A percentile compares a stretch with the other conserved stretches of the same genome.
Conservation (phyloP, 2,329 filamentous ascomycete species). For the Penicillium glabrum region DNA sequence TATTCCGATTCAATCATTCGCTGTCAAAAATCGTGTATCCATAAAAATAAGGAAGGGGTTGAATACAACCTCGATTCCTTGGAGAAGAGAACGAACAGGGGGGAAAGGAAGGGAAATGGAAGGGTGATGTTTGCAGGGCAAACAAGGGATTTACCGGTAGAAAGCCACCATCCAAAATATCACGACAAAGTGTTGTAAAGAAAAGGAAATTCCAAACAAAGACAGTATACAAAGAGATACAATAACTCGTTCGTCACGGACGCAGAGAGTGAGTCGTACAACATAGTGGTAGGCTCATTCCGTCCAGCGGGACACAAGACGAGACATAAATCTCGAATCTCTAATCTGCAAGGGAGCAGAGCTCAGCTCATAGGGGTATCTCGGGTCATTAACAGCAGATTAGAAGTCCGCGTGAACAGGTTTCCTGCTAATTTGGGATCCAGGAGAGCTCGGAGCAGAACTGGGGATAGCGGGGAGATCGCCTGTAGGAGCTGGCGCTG, state of each 20-base stretch:
- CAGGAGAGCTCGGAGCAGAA: slow-evolving; percentile 31
- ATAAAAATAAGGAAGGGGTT: not conserved
- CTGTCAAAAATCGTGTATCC: slow-evolving; percentile 6
- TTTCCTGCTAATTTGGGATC: slow-evolving; percentile 52
- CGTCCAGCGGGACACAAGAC: slow-evolving; percentile 16
- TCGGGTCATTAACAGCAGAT: slow-evolving; percentile 10
- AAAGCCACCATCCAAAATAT: not conserved
- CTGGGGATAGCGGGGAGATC: slow-evolving; percentile 45
- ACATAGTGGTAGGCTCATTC: slow-evolving; percentile 11
- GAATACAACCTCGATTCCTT: not conserved
- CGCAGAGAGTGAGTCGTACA: slow-evolving; percentile 18
- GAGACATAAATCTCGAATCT: slow-evolving; percentile 7
- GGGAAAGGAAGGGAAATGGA: not conserved
- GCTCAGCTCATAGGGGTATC: not conserved
- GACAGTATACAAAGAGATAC: slow-evolving; percentile 6
- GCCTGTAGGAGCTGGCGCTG: slow-evolving; percentile 36
- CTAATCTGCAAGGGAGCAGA: slow-evolving; percentile 3
- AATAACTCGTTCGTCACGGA: slow-evolving; percentile 21
- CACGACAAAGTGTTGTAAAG: not conserved
- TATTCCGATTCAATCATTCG: slow-evolving; percentile 14
- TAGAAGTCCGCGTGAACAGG: slow-evolving; percentile 51
- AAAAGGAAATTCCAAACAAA: not conserved
- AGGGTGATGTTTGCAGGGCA: not conserved
- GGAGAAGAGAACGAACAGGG: not conserved
- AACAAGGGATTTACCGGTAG: not conserved